Evolutionary conservation across 2,329 filamentous ascomycete genomes (phyloP).

Genomic region (Calonectria fujianensis): DNA sequence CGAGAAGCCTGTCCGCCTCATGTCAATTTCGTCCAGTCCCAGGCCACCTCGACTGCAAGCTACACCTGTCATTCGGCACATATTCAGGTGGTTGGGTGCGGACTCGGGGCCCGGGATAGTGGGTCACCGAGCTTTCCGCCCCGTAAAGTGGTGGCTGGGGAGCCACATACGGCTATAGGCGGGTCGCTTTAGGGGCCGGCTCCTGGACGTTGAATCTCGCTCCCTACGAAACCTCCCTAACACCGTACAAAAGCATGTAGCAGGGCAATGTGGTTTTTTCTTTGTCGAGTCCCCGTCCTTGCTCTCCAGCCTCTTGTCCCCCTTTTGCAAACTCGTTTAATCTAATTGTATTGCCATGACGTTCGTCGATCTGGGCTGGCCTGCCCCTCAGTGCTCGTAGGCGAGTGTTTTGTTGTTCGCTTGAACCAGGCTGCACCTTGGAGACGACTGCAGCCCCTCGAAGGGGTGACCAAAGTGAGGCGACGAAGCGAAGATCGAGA

Average conservation of each 20-base stretch:
- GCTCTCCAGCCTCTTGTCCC: conserved; percentile 23
- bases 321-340: conserved; percentile 3
- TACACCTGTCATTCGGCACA: conserved; percentile 29
- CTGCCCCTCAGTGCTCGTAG: background rate
- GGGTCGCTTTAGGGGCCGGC: conserved; percentile 1
- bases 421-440: conserved; percentile 29
- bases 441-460: conserved; percentile 14
- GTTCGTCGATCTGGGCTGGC: conserved; percentile 11
- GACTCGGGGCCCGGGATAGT: conserved; percentile 32
- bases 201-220: conserved; percentile 1
- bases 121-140: conserved; percentile 29
- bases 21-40: conserved; percentile 29
- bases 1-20: conserved; percentile 32
- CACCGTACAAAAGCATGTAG: background rate
- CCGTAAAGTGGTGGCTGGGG: conserved; percentile 31
- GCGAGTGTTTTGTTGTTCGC: conserved; percentile 14
- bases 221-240: conserved; percentile 4
- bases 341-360: conserved; percentile 1
- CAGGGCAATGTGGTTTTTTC: conserved; percentile 5
- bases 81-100: conserved; percentile 39
- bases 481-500: background rate
- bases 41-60: conserved; percentile 11
- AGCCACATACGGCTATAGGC: conserved; percentile 4
- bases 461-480: conserved; percentile 14
- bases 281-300: conserved; percentile 19